Evolutionary conservation across 176 grass and related monocot species (phyloP).

Genomic region (Echinochloa phyllopogon): DNA sequence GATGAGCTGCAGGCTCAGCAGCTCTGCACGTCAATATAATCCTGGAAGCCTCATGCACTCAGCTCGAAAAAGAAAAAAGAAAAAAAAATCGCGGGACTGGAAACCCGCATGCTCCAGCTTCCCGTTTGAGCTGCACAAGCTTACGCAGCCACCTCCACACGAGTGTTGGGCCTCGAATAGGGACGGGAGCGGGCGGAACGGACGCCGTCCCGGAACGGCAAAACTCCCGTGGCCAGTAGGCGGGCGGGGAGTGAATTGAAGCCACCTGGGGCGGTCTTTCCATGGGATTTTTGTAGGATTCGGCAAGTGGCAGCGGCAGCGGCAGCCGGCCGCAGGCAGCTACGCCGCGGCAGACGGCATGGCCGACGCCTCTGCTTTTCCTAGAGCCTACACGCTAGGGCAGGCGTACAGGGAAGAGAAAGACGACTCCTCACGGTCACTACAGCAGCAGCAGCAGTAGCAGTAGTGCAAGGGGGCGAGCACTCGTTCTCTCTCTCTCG

Average conservation of each 20-base stretch:
- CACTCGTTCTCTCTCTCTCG: background rate
- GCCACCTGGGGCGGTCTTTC: background rate
- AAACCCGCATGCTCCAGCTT: background rate
- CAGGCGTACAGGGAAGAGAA: constrained; percentile 9
- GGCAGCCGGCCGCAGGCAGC: background rate
- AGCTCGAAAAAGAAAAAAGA: too few species aligned
- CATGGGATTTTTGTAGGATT: constrained; percentile 44
- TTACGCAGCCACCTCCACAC: background rate
- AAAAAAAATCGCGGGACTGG: too few species aligned
- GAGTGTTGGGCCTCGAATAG: background rate
- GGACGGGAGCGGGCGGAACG: background rate
- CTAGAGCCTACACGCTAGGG: background rate
- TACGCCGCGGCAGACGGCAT: background rate
- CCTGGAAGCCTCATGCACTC: too few species aligned
- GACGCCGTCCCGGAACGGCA: constrained; percentile 25
- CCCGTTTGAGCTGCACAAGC: background rate
- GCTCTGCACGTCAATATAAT: too few species aligned
- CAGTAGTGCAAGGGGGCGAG: background rate
- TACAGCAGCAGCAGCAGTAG: background rate
- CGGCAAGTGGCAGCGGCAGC: background rate
- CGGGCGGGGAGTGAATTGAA: background rate
- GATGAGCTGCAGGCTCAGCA: too few species aligned
- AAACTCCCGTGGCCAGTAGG: constrained; percentile 1
- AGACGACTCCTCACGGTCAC: background rate
- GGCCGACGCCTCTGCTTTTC: background rate